A percentile compares a stretch with the other conserved stretches of the same genome.
phyloP scores from a whole-genome alignment of 1,284 basidiomycete genomes.

The Microbotryum saponariae region DNA sequence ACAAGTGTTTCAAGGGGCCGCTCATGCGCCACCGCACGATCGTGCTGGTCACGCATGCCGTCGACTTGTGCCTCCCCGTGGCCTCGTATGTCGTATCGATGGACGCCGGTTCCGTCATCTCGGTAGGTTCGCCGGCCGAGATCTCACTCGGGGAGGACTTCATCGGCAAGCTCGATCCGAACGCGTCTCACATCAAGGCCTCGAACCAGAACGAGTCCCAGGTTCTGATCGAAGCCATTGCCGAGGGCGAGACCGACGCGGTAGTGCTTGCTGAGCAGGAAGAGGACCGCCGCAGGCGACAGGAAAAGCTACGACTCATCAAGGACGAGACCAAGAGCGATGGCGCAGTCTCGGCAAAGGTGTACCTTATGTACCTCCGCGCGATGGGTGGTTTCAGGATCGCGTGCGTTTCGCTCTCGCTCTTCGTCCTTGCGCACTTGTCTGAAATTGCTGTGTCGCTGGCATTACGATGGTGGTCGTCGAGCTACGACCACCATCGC shows the following conservation, averaged over 20 bases:
- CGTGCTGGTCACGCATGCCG: conserved; percentile 79
- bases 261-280: conserved; percentile 2
- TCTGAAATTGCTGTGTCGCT: conserved; percentile 28
- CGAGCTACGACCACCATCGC: conserved; percentile 25
- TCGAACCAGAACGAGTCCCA: conserved; percentile 2
- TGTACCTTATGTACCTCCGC: conserved; percentile 19
- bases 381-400: conserved; percentile 29
- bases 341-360: conserved; percentile 7
- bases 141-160: neutral
- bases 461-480: conserved; percentile 32
- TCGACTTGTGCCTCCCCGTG: conserved; percentile 50
- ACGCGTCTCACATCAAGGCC: neutral
- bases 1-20: conserved; percentile 48
- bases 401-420: conserved; percentile 8
- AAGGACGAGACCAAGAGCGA: conserved; percentile 31
- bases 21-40: conserved; percentile 61
- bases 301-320: conserved; percentile 30
- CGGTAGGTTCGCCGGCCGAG: conserved; percentile 37
- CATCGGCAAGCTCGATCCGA: conserved; percentile 2
- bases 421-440: conserved; percentile 28
- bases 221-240: conserved; percentile 25
- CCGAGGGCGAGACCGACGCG: conserved; percentile 13
- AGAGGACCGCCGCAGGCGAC: conserved; percentile 11
- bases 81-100: conserved; percentile 43
- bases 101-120: conserved; percentile 40